Evolutionary conservation across 2,329 filamentous ascomycete genomes (phyloP).

Genomic region (Pseudogymnoascus sp.): DNA sequence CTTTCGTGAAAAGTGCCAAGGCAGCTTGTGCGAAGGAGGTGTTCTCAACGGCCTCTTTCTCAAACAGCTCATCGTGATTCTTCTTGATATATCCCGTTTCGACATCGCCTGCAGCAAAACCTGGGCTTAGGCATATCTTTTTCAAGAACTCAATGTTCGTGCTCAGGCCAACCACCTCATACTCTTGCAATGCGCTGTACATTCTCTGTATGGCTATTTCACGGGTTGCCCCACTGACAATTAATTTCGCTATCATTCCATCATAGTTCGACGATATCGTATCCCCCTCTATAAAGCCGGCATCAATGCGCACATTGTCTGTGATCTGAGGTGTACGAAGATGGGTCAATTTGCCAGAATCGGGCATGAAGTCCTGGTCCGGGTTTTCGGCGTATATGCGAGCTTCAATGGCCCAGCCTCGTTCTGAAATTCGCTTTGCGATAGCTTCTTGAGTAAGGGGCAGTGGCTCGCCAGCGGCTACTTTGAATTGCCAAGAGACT

Average conservation of each 20-base stretch:
- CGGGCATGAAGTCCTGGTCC: slow-evolving; percentile 83
- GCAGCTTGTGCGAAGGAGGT: slow-evolving; percentile 85
- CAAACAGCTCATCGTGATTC: slow-evolving; percentile 72
- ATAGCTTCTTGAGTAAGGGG: slow-evolving; percentile 60
- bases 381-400: slow-evolving; percentile 96
- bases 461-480: slow-evolving; percentile 65
- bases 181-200: slow-evolving; percentile 70
- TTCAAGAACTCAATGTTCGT: slow-evolving; percentile 98
- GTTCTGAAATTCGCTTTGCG: slow-evolving; percentile 60
- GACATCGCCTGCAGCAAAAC: slow-evolving; percentile 80
- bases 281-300: slow-evolving; percentile 85
- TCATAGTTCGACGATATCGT: slow-evolving; percentile 93
- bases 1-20: slow-evolving; percentile 59
- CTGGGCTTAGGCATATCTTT: slow-evolving; percentile 69
- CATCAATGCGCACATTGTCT: slow-evolving; percentile 79
- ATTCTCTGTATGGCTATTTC: slow-evolving; percentile 78
- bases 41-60: slow-evolving; percentile 49
- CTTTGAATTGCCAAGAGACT: slow-evolving; percentile 90
- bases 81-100: slow-evolving; percentile 97
- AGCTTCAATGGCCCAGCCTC: slow-evolving; percentile 88
- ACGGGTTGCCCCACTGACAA: slow-evolving; percentile 74
- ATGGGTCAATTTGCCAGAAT: slow-evolving; percentile 82
- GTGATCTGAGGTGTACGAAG: slow-evolving; percentile 64
- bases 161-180: slow-evolving; percentile 85
- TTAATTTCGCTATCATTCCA: slow-evolving; percentile 97